Percentiles rank a stretch among this genome's conserved stretches.
phyloP scores from a whole-genome alignment of 441 rosid genomes.

The Jatropha multifida region DNA sequence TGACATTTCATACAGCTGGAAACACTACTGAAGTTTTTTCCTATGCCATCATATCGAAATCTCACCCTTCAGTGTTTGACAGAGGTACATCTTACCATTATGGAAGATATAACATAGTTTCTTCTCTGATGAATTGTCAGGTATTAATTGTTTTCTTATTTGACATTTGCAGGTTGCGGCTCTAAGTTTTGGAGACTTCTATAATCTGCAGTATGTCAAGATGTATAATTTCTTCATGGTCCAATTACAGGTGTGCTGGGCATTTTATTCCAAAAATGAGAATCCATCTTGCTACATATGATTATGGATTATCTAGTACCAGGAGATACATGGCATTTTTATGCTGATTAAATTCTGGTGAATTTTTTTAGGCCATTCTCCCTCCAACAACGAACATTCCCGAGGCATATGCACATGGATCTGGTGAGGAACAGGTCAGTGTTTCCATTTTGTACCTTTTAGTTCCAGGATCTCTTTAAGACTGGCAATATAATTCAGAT shows the following conservation, averaged over 20 bases:
- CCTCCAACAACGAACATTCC: slow-evolving; percentile 84
- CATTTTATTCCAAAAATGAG: not conserved
- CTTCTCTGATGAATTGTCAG: slow-evolving; percentile 4
- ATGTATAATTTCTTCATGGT: slow-evolving; percentile 80
- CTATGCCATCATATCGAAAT: slow-evolving; percentile 80
- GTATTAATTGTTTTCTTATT: slow-evolving; percentile 16
- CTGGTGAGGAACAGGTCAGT: slow-evolving; percentile 87
- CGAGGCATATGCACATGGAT: slow-evolving; percentile 89
- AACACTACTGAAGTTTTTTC: slow-evolving; percentile 91
- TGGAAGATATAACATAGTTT: slow-evolving; percentile 2
- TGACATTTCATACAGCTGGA: slow-evolving; percentile 61
- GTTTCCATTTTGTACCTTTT: slow-evolving; percentile 17
- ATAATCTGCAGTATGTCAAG: slow-evolving; percentile 75
- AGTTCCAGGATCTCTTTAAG: slow-evolving; percentile 3
- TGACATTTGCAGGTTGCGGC: slow-evolving; percentile 75
- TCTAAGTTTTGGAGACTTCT: slow-evolving; percentile 91
- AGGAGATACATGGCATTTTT: slow-evolving; percentile 10
- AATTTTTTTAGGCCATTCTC: slow-evolving; percentile 60
- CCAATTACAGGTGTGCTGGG: slow-evolving; percentile 65
- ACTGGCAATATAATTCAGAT: not conserved
- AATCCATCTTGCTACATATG: not conserved
- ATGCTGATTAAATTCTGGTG: not conserved
- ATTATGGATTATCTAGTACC: not conserved
- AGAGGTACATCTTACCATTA: slow-evolving; percentile 53
- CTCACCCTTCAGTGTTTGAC: slow-evolving; percentile 98